Evolutionary conservation across 2,329 filamentous ascomycete genomes (phyloP), one percentile per base, ranked within the genome.

Genomic region (Microascus cirrosus): DNA sequence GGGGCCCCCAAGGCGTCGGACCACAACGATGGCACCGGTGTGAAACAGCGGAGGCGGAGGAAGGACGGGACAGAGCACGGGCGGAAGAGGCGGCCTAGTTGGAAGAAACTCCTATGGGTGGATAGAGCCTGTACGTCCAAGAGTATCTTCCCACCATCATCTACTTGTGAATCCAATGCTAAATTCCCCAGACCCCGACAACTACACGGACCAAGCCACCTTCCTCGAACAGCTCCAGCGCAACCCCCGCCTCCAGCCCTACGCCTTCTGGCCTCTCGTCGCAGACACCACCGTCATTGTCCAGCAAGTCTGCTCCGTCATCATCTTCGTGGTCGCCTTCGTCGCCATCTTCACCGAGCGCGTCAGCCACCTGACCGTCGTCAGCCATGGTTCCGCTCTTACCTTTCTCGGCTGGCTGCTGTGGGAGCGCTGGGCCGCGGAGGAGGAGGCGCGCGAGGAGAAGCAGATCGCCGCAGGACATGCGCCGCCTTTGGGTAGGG

Each of bases 61-160:
- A 69, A 36, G 65, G 70, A 54, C 75, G 73, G 53, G 61, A 70
- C 83, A 63, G 76, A 83, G 54, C 89, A 85, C 63, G 79, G 87
- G 53, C 78, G 86, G 62, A 89, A 86, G 67, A 83, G 84, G 58
- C 82, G 83, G 67, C 82, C 84, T 55, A 83, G 83, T 12, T 97
- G 93, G 89, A 95, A 95, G 79, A 97, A 97, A 76, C 74, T 99
- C 63, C 81, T 99, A 58, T 99, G 94, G 94, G 92, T 99, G 67
- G 96, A 95, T 73, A 94, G 97, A 70, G 89, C 89, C 36, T 96
- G 89, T 92, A 75, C 62, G 84, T 73, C 25, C 68, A 32, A 42
- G 12, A 34, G 42, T 50, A 42, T 53, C 35, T 13, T 35, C 15
- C 53, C 53, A 3, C 25, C 18, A 48, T 50, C 45, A 11, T 8